These are phyloP conservation scores for Tubosaeta sp. DNA, from an alignment of 768 basidiomycete species.

Conservation along the genomic window DNA sequence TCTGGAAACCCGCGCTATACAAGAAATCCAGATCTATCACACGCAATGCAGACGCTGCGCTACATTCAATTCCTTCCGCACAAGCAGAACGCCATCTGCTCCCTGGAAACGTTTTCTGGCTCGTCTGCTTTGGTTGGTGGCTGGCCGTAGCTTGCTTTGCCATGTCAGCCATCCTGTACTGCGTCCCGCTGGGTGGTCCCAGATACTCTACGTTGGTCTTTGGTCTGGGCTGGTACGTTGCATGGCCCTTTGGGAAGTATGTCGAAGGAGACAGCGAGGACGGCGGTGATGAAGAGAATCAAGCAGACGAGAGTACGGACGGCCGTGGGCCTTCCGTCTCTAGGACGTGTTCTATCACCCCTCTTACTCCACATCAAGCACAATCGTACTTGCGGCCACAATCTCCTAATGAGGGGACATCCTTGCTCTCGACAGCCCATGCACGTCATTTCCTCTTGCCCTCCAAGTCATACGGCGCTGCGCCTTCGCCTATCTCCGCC, in stretches of 20 bases:
- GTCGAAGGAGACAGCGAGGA: slow-evolving; percentile 74
- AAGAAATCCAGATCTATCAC: slow-evolving; percentile 97
- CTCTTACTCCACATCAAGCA: slow-evolving; percentile 29
- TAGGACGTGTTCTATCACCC: slow-evolving; percentile 42
- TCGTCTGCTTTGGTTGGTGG: slow-evolving; percentile 91
- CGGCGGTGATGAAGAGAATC: slow-evolving; percentile 39
- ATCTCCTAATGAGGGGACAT: slow-evolving; percentile 43
- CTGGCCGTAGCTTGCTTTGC: slow-evolving; percentile 67
- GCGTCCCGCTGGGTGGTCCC: slow-evolving; percentile 76
- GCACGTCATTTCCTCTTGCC: slow-evolving; percentile 35
- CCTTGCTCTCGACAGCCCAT: slow-evolving; percentile 35
- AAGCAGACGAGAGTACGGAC: slow-evolving; percentile 17
- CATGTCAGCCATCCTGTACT: slow-evolving; percentile 62
- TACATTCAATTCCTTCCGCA: slow-evolving; percentile 89
- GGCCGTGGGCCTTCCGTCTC: slow-evolving; percentile 32
- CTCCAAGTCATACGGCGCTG: slow-evolving; percentile 71
- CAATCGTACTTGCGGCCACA: slow-evolving; percentile 9
- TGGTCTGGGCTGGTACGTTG: slow-evolving; percentile 93
- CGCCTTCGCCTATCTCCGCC: slow-evolving; percentile 29
- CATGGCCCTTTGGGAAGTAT: slow-evolving; percentile 99
- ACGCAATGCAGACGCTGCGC: slow-evolving; percentile 89
- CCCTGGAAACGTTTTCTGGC: slow-evolving; percentile 94
- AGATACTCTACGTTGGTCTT: slow-evolving; percentile 83
- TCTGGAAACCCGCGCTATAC: slow-evolving; percentile 99
- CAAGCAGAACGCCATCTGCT: slow-evolving; percentile 91